phyloP scores from a whole-genome alignment of 164 flowering plant species.

The Magnolia changhungtana region DNA sequence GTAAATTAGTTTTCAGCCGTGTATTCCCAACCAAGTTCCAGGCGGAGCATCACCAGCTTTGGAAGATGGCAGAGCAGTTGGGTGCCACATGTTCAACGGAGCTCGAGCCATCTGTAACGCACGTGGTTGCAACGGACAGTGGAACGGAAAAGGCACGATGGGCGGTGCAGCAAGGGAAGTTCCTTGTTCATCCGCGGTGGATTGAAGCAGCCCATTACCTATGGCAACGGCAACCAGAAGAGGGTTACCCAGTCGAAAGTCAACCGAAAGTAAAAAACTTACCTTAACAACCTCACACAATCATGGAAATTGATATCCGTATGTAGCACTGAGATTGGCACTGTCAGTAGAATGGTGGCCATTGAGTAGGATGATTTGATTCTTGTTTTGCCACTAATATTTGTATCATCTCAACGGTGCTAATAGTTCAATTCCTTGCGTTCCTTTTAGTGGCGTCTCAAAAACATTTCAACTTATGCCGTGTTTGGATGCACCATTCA shows the following conservation, averaged over 20 bases:
- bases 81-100: constrained; percentile 68
- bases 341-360: neutral
- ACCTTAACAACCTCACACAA: neutral
- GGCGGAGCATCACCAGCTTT: constrained; percentile 47
- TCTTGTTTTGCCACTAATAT: neutral
- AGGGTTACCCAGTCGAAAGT: constrained; percentile 11
- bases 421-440: too few species aligned
- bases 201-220: constrained; percentile 64
- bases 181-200: constrained; percentile 68
- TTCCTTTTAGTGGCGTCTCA: too few species aligned
- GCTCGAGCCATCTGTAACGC: constrained; percentile 66
- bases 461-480: too few species aligned
- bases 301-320: neutral
- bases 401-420: neutral
- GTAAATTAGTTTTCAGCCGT: constrained; percentile 66
- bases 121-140: constrained; percentile 53
- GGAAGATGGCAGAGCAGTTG: constrained; percentile 72
- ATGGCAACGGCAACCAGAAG: constrained; percentile 70
- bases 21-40: constrained; percentile 45
- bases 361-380: neutral
- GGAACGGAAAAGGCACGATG: constrained; percentile 73
- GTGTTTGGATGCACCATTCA: too few species aligned
- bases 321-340: neutral
- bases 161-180: constrained; percentile 61
- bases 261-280: neutral